Percentiles rank a stretch among this genome's conserved stretches.
Evolutionary conservation across 371 early-diverging fungal genomes (phyloP).

Genomic region (Syncephalastrum contaminatum): DNA sequence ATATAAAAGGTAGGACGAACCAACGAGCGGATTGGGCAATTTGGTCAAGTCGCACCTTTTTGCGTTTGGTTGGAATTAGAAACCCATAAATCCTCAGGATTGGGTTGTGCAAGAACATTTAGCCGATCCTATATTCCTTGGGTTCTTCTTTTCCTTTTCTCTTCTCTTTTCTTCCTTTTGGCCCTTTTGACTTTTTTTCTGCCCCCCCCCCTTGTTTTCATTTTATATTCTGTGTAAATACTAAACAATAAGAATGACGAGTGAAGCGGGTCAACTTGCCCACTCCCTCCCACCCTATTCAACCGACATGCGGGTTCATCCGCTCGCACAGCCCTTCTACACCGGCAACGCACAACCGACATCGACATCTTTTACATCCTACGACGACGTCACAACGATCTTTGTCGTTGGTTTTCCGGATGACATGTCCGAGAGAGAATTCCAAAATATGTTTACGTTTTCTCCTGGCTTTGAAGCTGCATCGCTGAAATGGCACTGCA

Average conservation of each 20-base stretch:
- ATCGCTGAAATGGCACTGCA: slow-evolving; percentile 78
- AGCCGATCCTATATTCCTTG: background rate
- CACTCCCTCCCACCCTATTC: slow-evolving; percentile 3
- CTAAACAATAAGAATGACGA: slow-evolving; percentile 9
- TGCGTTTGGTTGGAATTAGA: too few species aligned
- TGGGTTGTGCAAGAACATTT: background rate
- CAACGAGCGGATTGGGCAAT: too few species aligned
- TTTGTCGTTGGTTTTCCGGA: slow-evolving; percentile 97
- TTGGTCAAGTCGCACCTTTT: too few species aligned
- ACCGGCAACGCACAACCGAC: background rate
- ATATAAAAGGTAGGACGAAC: too few species aligned
- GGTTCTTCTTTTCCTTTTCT: background rate
- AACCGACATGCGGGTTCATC: slow-evolving; percentile 14
- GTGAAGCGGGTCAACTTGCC: slow-evolving; percentile 10
- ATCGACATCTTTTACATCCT: background rate
- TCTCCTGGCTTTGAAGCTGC: slow-evolving; percentile 93
- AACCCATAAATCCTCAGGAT: too few species aligned
- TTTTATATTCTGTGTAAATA: background rate
- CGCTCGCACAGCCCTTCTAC: slow-evolving; percentile 2
- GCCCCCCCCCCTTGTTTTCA: background rate
- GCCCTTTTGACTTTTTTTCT: background rate
- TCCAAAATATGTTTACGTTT: slow-evolving; percentile 96
- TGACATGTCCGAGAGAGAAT: slow-evolving; percentile 94
- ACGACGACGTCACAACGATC: slow-evolving; percentile 83
- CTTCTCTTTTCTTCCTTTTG: slow-evolving; percentile 6